Evolutionary conservation across 2,329 filamentous ascomycete genomes (phyloP).

Genomic region (Hypocrella siamensis): DNA sequence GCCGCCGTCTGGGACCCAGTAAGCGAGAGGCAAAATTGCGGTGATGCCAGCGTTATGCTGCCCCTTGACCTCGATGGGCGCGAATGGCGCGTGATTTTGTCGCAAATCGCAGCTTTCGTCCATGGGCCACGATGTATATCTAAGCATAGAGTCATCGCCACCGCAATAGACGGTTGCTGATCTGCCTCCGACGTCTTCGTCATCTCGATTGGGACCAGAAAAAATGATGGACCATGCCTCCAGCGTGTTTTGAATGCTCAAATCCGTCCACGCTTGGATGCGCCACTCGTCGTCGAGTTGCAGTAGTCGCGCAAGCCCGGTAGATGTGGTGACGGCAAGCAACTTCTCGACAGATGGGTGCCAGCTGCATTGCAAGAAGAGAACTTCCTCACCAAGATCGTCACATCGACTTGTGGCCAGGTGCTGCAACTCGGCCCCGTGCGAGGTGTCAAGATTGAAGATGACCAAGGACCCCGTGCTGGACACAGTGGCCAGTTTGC

Average conservation of each 20-base stretch:
- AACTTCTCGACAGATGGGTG: conserved; percentile 38
- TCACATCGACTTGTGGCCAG: conserved; percentile 28
- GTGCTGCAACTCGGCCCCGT: conserved; percentile 19
- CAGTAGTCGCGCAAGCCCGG: conserved; percentile 45
- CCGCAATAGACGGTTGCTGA: conserved; percentile 44
- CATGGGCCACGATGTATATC: conserved; percentile 24
- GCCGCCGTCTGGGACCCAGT: conserved; percentile 23
- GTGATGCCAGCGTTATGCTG: conserved; percentile 72
- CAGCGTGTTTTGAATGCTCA: conserved; percentile 35
- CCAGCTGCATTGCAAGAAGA: conserved; percentile 64
- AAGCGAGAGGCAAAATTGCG: conserved; percentile 57
- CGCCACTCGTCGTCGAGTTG: conserved; percentile 26
- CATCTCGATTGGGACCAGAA: conserved; percentile 15
- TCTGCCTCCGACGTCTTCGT: conserved; percentile 8
- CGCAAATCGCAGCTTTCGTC: conserved; percentile 6
- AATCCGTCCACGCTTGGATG: conserved; percentile 15
- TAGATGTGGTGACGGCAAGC: conserved; percentile 57
- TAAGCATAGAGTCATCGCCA: conserved; percentile 56
- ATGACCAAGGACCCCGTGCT: conserved; percentile 59
- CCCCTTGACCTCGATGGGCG: conserved; percentile 21
- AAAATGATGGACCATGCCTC: conserved; percentile 66
- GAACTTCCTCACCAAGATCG: conserved; percentile 36
- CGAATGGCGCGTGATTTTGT: conserved; percentile 3
- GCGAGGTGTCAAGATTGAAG: conserved; percentile 34
- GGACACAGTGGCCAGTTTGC: conserved; percentile 57